Conservation (phyloP, 306 rosid genomes). For the Fragaria ananassa region DNA sequence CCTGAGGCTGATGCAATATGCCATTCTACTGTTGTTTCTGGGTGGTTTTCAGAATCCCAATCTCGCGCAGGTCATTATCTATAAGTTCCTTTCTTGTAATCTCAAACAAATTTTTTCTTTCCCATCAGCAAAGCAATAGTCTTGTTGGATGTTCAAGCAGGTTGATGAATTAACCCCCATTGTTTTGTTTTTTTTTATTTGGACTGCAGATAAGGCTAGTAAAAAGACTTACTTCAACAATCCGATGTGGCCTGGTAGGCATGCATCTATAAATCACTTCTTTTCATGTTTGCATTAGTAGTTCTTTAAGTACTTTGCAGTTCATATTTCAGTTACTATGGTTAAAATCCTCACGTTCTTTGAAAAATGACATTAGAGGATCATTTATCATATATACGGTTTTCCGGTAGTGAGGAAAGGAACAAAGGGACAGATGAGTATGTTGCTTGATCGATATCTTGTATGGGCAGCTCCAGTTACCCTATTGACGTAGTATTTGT, state of each 20-base stretch:
- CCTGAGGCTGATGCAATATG: slow-evolving; percentile 75
- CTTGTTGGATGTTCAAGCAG: slow-evolving; percentile 12
- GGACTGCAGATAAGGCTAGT: slow-evolving; percentile 46
- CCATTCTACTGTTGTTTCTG: slow-evolving; percentile 97
- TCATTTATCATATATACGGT: background rate
- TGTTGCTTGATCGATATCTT: background rate
- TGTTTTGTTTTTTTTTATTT: slow-evolving; percentile 12
- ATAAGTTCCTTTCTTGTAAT: slow-evolving; percentile 10
- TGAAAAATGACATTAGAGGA: background rate
- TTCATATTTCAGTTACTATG: background rate
- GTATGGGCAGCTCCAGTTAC: background rate
- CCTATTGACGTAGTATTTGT: background rate
- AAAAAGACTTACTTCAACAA: slow-evolving; percentile 74
- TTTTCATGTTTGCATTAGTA: slow-evolving; percentile 2
- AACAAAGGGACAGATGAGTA: background rate
- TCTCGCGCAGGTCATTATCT: slow-evolving; percentile 73
- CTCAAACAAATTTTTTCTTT: background rate
- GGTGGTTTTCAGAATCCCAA: slow-evolving; percentile 92
- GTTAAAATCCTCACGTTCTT: background rate
- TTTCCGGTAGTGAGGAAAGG: background rate
- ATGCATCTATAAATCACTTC: background rate
- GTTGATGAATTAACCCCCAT: slow-evolving; percentile 1
- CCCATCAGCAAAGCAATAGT: slow-evolving; percentile 2
- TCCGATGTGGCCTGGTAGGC: slow-evolving; percentile 98
- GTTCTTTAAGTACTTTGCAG: background rate